A percentile compares a stretch with the other conserved stretches of the same genome.
phyloP scores from a whole-genome alignment of 1,284 basidiomycete genomes.

The Mixia osmundae region DNA sequence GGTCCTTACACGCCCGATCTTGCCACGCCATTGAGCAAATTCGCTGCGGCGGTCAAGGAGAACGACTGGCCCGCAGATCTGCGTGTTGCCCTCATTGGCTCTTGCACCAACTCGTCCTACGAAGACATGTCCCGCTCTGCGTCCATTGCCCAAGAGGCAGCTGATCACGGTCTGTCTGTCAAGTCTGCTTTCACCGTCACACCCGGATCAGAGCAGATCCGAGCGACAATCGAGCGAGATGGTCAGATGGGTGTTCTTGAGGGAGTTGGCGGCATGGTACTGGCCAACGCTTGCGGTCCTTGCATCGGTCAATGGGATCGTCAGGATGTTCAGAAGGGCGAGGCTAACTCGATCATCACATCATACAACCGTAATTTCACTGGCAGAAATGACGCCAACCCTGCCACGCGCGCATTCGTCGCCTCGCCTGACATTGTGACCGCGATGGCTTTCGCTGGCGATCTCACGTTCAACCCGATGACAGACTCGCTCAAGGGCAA shows the following conservation, averaged over 20 bases:
- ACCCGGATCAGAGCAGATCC: constrained; percentile 92
- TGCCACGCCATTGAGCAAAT: constrained; percentile 53
- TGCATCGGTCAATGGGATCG: constrained; percentile 99
- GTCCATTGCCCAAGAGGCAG: constrained; percentile 73
- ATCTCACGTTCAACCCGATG: constrained; percentile 88
- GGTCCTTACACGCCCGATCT: constrained; percentile 74
- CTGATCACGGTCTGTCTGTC: constrained; percentile 58
- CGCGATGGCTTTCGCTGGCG: constrained; percentile 84
- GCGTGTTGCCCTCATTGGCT: constrained; percentile 92
- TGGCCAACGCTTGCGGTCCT: constrained; percentile 96
- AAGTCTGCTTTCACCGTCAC: constrained; percentile 95
- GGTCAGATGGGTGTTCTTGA: constrained; percentile 78
- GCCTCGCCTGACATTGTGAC: constrained; percentile 96
- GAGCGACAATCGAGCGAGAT: constrained; percentile 90
- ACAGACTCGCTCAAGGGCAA: constrained; percentile 69
- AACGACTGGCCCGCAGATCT: constrained; percentile 93
- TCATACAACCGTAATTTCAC: constrained; percentile 99
- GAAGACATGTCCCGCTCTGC: constrained; percentile 99
- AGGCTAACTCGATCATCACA: constrained; percentile 90
- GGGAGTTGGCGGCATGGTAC: constrained; percentile 66
- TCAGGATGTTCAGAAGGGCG: constrained; percentile 86
- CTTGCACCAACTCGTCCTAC: constrained; percentile 99
- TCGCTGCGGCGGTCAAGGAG: constrained; percentile 73
- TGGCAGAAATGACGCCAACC: constrained; percentile 97
- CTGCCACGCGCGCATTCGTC: constrained; percentile 95